phyloP scores from a whole-genome alignment of 495 filamentous ascomycete species.

The Penicillium turbatum region DNA sequence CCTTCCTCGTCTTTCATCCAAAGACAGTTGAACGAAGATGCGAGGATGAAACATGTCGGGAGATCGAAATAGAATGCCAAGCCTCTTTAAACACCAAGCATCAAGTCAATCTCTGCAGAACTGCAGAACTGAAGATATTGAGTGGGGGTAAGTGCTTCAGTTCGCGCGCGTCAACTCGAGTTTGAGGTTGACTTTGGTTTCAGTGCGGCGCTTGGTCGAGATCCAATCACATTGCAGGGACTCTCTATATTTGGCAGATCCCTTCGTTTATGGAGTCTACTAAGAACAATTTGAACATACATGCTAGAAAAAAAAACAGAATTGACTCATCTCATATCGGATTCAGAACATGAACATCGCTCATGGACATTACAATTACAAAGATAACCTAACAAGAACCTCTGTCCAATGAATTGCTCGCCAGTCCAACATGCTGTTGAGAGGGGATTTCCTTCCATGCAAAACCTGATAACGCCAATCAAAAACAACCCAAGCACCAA shows the following conservation, averaged over 20 bases:
- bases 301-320: neutral
- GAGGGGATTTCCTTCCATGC: constrained; percentile 30
- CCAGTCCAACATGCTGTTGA: constrained; percentile 20
- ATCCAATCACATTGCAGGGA: constrained; percentile 12
- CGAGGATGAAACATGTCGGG: constrained; percentile 17
- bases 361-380: constrained; percentile 24
- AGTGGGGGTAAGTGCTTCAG: constrained; percentile 11
- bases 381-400: constrained; percentile 7
- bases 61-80: constrained; percentile 9
- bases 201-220: constrained; percentile 4
- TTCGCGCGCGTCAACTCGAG: constrained; percentile 25
- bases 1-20: constrained; percentile 11
- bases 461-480: constrained; percentile 17
- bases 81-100: neutral
- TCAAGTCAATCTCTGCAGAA: neutral
- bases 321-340: constrained; percentile 6
- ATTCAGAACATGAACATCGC: constrained; percentile 23
- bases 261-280: too few species aligned
- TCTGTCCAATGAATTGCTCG: constrained; percentile 18
- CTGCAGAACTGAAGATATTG: neutral
- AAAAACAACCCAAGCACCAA: constrained; percentile 9
- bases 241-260: too few species aligned
- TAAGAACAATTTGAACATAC: neutral
- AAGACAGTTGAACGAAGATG: neutral
- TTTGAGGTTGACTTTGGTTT: constrained; percentile 10